Evolutionary conservation across 352 stramenopile species (phyloP).

Genomic region (Pythium angustatum): DNA sequence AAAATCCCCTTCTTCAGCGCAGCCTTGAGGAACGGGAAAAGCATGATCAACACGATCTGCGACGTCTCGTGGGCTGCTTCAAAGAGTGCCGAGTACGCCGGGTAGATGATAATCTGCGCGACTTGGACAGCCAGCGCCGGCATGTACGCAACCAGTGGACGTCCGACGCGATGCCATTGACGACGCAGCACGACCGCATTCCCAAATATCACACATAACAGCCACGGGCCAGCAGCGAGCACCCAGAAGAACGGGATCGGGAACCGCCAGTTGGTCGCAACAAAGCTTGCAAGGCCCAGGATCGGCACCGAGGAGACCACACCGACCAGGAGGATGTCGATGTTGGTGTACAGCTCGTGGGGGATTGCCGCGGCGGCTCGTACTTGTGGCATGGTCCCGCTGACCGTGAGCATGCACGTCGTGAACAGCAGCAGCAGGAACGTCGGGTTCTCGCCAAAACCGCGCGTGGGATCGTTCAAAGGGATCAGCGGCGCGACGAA

Average conservation of each 20-base stretch:
- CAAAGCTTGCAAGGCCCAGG: not conserved
- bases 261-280: conserved; percentile 21
- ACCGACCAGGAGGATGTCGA: not conserved
- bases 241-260: conserved; percentile 24
- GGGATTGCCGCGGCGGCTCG: conserved; percentile 1
- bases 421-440: not conserved
- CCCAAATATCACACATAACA: conserved; percentile 8
- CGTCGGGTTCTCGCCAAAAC: not conserved
- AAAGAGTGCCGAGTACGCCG: conserved; percentile 16
- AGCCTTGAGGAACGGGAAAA: conserved; percentile 21
- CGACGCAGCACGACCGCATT: conserved; percentile 14
- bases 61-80: not conserved
- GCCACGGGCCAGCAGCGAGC: not conserved
- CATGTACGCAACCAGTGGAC: conserved; percentile 5
- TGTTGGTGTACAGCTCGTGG: not conserved
- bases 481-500: conserved; percentile 2
- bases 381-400: not conserved
- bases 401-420: not conserved
- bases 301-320: not conserved
- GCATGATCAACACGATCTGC: conserved; percentile 1
- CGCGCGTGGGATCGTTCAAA: conserved; percentile 3
- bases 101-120: conserved; percentile 23
- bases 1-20: conserved; percentile 3
- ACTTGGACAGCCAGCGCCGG: conserved; percentile 16
- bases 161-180: not conserved